Percentiles rank a stretch among this genome's conserved stretches.
phyloP scores from a whole-genome alignment of 441 rosid genomes.

The Corymbia calophylla region DNA sequence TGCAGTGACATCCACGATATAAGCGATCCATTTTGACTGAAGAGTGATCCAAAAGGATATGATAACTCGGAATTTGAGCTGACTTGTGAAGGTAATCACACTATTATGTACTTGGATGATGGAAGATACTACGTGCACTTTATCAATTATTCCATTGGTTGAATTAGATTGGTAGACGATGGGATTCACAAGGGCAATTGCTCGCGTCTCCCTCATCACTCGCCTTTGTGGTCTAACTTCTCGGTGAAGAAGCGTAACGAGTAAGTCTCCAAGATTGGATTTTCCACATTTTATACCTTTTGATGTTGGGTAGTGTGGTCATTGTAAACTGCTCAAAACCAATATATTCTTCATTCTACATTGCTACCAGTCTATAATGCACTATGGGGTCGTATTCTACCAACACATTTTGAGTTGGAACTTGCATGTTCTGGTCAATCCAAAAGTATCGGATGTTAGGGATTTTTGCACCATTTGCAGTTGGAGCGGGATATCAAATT shows the following conservation, averaged over 20 bases:
- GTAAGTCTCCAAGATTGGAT: no score
- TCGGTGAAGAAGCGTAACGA: no score
- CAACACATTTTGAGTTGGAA: neutral
- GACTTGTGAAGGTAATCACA: neutral
- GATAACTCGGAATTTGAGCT: fast-evolving
- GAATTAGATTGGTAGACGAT: fast-evolving
- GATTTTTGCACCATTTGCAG: neutral
- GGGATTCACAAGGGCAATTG: no score
- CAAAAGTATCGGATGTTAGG: neutral
- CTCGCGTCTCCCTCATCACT: no score
- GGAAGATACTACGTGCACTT: fast-evolving
- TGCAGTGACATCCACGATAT: neutral
- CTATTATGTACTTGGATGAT: fast-evolving
- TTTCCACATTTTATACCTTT: no score
- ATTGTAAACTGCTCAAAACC: neutral
- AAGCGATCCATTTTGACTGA: fast-evolving
- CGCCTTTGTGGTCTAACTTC: no score
- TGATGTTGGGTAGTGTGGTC: no score
- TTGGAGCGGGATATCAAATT: fast-evolving
- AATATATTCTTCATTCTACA: neutral
- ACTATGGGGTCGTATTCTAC: neutral
- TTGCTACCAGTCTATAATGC: neutral
- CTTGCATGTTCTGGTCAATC: neutral
- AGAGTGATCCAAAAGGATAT: neutral
- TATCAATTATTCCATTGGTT: fast-evolving